Evolutionary conservation across 306 rosid genomes (phyloP).

Genomic region (Begonia masoniana): DNA sequence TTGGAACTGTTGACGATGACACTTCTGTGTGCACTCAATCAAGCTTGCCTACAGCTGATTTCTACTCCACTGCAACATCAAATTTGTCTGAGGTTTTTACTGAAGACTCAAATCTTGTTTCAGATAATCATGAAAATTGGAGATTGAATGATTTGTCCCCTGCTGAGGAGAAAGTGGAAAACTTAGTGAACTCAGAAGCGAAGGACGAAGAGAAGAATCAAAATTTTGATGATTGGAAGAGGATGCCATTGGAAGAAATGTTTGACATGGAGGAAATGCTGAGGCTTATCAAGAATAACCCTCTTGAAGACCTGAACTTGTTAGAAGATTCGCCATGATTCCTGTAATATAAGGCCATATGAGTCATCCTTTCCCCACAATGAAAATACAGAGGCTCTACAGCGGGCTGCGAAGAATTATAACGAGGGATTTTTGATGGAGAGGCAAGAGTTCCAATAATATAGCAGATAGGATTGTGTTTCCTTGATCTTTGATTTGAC

Average conservation of each 20-base stretch:
- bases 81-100: constrained; percentile 28
- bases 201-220: constrained; percentile 15
- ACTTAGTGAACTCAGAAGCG: constrained; percentile 20
- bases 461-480: too few relatives aligned
- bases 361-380: background rate
- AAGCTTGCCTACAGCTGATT: background rate
- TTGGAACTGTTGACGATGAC: background rate
- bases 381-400: too few relatives aligned
- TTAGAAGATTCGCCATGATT: constrained; percentile 11
- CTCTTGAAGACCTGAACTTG: constrained; percentile 12
- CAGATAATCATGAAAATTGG: too few relatives aligned
- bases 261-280: constrained; percentile 37
- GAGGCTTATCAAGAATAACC: constrained; percentile 23
- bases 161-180: too few relatives aligned
- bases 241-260: constrained; percentile 28
- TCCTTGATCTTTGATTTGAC: background rate
- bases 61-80: constrained; percentile 22
- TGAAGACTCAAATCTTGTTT: too few relatives aligned
- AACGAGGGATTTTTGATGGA: background rate
- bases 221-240: constrained; percentile 4
- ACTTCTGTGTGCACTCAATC: background rate
- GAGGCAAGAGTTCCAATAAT: too few relatives aligned
- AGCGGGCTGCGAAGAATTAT: background rate
- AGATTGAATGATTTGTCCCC: too few relatives aligned
- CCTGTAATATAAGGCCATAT: background rate